These are phyloP conservation scores for Prinsepia uniflora DNA, from an alignment of 306 rosid species.

Conservation along the genomic window DNA sequence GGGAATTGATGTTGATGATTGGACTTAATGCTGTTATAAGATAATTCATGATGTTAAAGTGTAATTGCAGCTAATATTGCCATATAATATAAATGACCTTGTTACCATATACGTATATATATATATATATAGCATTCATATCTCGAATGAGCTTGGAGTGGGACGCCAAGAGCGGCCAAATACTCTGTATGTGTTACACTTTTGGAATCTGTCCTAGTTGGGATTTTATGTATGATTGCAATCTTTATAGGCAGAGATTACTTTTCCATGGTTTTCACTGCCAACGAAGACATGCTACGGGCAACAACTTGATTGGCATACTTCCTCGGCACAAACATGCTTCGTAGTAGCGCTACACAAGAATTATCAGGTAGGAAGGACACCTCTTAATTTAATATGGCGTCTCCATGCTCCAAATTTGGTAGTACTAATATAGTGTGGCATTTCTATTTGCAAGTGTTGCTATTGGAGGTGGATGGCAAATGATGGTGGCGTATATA, in stretches of 20 bases:
- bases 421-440: neutral
- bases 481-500: conserved; percentile 47
- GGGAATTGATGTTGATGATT: conserved; percentile 29
- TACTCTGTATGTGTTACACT: conserved; percentile 43
- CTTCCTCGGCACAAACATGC: conserved; percentile 30
- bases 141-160: conserved; percentile 19
- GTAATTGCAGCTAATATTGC: too few species aligned
- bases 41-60: neutral
- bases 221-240: conserved; percentile 29
- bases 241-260: conserved; percentile 24
- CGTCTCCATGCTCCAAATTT: too few species aligned
- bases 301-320: conserved; percentile 25
- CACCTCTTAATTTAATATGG: too few species aligned
- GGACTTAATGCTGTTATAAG: conserved; percentile 34
- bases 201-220: conserved; percentile 35
- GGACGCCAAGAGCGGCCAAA: conserved; percentile 30
- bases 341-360: conserved; percentile 34
- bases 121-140: conserved; percentile 38
- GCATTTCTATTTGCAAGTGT: conserved; percentile 32
- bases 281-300: conserved; percentile 20
- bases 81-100: too few species aligned
- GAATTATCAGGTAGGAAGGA: conserved; percentile 37
- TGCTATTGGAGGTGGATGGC: conserved; percentile 62
- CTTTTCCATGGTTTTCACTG: conserved; percentile 27
- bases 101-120: too few species aligned